phyloP scores from a whole-genome alignment of 1,284 basidiomycete genomes.

The Boletellus deceptivus region DNA sequence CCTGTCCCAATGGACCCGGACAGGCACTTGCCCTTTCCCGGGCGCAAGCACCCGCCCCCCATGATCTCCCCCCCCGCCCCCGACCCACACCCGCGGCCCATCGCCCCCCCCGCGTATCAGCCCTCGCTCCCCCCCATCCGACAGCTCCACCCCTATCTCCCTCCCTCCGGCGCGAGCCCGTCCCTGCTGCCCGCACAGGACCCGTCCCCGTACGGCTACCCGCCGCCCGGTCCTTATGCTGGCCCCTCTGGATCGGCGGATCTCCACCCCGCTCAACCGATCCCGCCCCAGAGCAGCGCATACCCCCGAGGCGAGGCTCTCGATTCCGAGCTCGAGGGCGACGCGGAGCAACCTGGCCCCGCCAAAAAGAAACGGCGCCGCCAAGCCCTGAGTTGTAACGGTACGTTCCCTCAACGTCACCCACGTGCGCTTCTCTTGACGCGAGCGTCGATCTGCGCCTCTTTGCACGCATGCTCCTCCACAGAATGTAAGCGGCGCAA shows the following conservation, averaged over 20 bases:
- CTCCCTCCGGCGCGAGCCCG: slow-evolving; percentile 36
- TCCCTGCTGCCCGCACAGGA: slow-evolving; percentile 21
- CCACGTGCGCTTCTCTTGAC: slow-evolving; percentile 10
- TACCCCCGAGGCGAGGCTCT: slow-evolving; percentile 34
- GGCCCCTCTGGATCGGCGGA: slow-evolving; percentile 30
- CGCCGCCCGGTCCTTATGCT: slow-evolving; percentile 21
- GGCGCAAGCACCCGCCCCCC: slow-evolving; percentile 26
- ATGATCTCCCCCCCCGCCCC: slow-evolving; percentile 20
- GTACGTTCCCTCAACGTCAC: slow-evolving; percentile 41
- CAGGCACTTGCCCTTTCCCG: slow-evolving; percentile 33
- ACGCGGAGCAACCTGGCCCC: slow-evolving; percentile 48
- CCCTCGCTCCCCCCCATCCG: slow-evolving; percentile 61
- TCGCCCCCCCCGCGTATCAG: slow-evolving; percentile 26
- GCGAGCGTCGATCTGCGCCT: slow-evolving; percentile 1
- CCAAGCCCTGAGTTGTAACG: slow-evolving; percentile 75
- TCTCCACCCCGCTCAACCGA: slow-evolving; percentile 24
- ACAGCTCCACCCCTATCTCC: slow-evolving; percentile 60
- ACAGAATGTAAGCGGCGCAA: slow-evolving; percentile 60
- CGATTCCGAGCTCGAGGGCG: slow-evolving; percentile 50
- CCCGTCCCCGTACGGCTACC: slow-evolving; percentile 25
- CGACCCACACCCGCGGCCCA: slow-evolving; percentile 28
- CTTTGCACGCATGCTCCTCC: slow-evolving; percentile 5
- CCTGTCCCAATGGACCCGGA: slow-evolving; percentile 30
- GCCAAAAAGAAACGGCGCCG: slow-evolving; percentile 74
- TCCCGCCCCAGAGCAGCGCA: slow-evolving; percentile 22